Conservation (phyloP, 2,329 filamentous ascomycete genomes). For the Davidsoniella neocaledoniae region DNA sequence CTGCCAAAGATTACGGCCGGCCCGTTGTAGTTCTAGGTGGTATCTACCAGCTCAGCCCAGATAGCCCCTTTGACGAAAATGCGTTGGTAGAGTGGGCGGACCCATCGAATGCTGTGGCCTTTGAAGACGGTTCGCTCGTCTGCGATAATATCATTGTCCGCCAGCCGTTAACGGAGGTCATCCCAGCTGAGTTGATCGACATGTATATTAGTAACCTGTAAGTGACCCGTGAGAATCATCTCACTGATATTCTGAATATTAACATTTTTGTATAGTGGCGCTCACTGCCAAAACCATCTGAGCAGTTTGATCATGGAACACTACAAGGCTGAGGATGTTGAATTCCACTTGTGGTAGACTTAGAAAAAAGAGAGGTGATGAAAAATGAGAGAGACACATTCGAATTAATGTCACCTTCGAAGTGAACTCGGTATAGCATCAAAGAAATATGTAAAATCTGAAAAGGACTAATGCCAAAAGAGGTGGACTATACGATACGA, state of each 20-base stretch:
- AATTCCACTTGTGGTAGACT: conserved; percentile 31
- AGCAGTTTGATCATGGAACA: conserved; percentile 59
- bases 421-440: no score
- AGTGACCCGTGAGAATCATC: conserved; percentile 16
- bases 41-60: conserved; percentile 84
- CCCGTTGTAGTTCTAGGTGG: conserved; percentile 80
- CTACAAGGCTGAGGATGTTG: conserved; percentile 57
- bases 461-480: no score
- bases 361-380: no score
- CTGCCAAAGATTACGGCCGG: conserved; percentile 65
- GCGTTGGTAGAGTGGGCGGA: conserved; percentile 76
- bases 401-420: no score
- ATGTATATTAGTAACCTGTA: conserved; percentile 68
- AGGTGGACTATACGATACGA: no score
- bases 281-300: conserved; percentile 54
- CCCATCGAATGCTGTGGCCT: conserved; percentile 57
- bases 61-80: conserved; percentile 71
- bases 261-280: conserved; percentile 29
- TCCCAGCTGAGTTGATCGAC: conserved; percentile 59
- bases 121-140: conserved; percentile 64
- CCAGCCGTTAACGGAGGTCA: conserved; percentile 68
- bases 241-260: not conserved
- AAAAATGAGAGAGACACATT: no score
- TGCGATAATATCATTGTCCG: conserved; percentile 55
- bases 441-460: no score